Conservation (phyloP, 1,139 yeast genomes). For the Hansenula lynferdii region DNA sequence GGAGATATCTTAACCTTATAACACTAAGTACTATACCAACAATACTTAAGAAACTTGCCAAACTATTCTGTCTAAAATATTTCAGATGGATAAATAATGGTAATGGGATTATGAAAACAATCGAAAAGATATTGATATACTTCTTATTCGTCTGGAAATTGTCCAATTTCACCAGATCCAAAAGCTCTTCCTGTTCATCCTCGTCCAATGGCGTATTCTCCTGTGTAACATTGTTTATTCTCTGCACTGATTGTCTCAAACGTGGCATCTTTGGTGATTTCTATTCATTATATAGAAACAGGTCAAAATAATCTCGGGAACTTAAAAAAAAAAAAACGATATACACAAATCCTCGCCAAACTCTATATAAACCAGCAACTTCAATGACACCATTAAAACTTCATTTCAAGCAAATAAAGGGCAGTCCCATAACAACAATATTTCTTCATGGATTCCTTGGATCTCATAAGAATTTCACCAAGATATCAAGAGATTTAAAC, state of each 20-base stretch:
- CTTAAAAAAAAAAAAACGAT: background rate
- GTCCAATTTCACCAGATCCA: constrained; percentile 9
- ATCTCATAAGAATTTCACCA: constrained; percentile 29
- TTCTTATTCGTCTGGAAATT: constrained; percentile 7
- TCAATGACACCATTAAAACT: background rate
- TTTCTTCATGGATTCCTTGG: constrained; percentile 44
- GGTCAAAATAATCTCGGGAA: background rate
- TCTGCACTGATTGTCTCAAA: constrained; percentile 6
- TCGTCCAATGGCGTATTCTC: constrained; percentile 9
- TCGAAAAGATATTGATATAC: constrained; percentile 11
- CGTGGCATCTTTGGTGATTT: constrained; percentile 9
- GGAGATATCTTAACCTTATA: constrained; percentile 1
- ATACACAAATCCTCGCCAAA: background rate
- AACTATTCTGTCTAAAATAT: constrained; percentile 4
- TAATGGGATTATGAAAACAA: constrained; percentile 12
- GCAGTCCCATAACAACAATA: constrained; percentile 1
- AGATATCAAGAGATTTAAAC: constrained; percentile 17
- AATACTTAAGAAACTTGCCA: constrained; percentile 10
- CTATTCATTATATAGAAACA: too few species aligned
- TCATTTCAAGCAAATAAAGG: background rate
- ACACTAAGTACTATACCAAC: constrained; percentile 5
- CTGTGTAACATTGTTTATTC: constrained; percentile 8
- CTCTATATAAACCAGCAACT: background rate
- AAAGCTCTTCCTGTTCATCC: constrained; percentile 18
- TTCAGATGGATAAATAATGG: constrained; percentile 14